phyloP scores from a whole-genome alignment of 1,284 basidiomycete genomes.

The Cutaneotrichosporon sp. region DNA sequence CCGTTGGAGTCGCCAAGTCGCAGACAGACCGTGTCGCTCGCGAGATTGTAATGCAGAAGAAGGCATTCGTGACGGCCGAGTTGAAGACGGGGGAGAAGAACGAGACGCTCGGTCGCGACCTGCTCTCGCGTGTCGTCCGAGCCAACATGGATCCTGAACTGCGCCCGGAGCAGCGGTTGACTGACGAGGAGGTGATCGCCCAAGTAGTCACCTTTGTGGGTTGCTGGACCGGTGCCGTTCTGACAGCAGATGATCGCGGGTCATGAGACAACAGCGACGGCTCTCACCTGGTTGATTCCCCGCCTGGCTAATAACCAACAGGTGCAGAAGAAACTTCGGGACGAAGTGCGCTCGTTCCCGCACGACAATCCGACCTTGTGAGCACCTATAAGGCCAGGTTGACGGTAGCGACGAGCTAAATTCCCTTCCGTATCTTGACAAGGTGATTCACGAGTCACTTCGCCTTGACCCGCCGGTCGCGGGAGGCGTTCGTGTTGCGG shows the following conservation, averaged over 20 bases:
- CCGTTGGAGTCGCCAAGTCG: neutral
- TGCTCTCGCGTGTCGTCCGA: slow-evolving; percentile 48
- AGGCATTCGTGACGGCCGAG: neutral
- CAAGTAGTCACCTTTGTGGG: slow-evolving; percentile 73
- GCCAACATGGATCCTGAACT: slow-evolving; percentile 63
- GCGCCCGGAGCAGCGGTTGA: slow-evolving; percentile 60
- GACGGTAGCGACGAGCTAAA: slow-evolving; percentile 43
- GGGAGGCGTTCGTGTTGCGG: slow-evolving; percentile 62
- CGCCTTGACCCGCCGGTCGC: slow-evolving; percentile 68
- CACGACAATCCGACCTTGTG: slow-evolving; percentile 40
- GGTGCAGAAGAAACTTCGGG: slow-evolving; percentile 62
- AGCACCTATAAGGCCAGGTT: neutral
- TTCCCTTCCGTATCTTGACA: slow-evolving; percentile 60
- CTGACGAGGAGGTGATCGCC: slow-evolving; percentile 65
- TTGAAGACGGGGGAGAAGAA: slow-evolving; percentile 31
- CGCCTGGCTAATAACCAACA: slow-evolving; percentile 61
- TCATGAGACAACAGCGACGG: slow-evolving; percentile 72
- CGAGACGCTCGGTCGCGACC: slow-evolving; percentile 53
- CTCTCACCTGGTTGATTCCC: slow-evolving; percentile 70
- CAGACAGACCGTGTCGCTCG: neutral
- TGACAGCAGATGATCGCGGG: slow-evolving; percentile 55
- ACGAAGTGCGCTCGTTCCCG: slow-evolving; percentile 55
- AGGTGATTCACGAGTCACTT: slow-evolving; percentile 67
- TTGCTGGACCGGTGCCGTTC: neutral
- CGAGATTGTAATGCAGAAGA: slow-evolving; percentile 9